Evolutionary conservation across 2,329 filamentous ascomycete genomes (phyloP), one percentile per base, ranked within the genome.

Genomic region (Rhexocercosporidium sp.): DNA sequence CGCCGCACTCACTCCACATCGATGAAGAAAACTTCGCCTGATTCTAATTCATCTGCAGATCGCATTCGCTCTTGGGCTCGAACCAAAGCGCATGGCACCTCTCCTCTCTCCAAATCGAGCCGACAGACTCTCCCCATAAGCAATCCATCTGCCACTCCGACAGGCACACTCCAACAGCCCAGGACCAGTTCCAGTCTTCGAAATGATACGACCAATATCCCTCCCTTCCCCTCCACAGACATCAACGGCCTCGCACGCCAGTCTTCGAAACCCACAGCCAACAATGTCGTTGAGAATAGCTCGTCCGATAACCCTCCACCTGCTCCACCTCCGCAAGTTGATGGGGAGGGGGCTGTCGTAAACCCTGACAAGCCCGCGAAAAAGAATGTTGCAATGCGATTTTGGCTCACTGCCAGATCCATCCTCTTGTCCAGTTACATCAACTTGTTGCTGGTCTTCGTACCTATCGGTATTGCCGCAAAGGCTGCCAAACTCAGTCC

Each of bases 391-490:
- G 67, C 69, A 22, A 37, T 64, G 66, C 71, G 76, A 62, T 78
- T 78, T 69, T 76, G 70, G 70, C 65, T 71, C 16, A 77, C 80
- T 25, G 80, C 84, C 71, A 84, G 83, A 83, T 84, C 81, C 77
- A 88, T 88, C 75, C 74, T 94, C 69, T 85, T 89, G 51, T 88
- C 92, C 77, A 93, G 89, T 82, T 93, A 90, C 86, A 82, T 95
- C 81, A 95, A 96, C 77, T 74, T 93, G 64, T 82, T 95, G 72
- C 82, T 95, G 70, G 80, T 94, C 64, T 94, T 94, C 75, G 92
- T 95, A 34, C 92, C 92, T 8, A 83, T 92, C 62, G 92, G 92
- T 73, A 94, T 96, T 74, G 84, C 84, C 67, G 84, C 89, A 65
- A 83, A 90, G 65, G 81, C 85, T 64, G 77, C 88, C 31, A 75